These are phyloP conservation scores for Lepidium didymum DNA, from an alignment of 345 rosid species.

Conservation along the genomic window DNA sequence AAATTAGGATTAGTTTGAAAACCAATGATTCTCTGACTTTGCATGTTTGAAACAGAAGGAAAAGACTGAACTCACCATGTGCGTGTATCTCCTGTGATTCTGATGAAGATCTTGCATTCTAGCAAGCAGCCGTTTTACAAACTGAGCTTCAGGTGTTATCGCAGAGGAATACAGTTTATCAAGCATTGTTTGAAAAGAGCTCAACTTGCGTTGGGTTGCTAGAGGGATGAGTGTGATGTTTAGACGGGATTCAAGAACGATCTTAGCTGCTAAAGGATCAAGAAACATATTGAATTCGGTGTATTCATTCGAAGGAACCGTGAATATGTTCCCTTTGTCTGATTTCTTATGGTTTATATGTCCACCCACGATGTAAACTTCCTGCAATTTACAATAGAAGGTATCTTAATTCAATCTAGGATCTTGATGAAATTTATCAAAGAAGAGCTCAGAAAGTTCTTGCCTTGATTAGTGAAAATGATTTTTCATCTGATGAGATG, in stretches of 20 bases:
- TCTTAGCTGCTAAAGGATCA: conserved; percentile 78
- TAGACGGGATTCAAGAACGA: conserved; percentile 54
- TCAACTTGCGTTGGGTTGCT: conserved; percentile 41
- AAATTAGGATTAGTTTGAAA: not conserved
- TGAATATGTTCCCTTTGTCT: conserved; percentile 57
- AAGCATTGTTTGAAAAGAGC: conserved; percentile 37
- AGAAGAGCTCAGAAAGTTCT: not conserved
- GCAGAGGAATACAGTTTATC: conserved; percentile 16
- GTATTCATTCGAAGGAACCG: conserved; percentile 39
- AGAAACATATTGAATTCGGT: conserved; percentile 86
- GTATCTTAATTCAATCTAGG: not conserved
- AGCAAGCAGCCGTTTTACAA: conserved; percentile 42
- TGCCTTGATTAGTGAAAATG: conserved; percentile 53
- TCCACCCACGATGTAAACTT: conserved; percentile 78
- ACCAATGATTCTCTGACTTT: not conserved
- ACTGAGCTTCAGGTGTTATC: conserved; percentile 53
- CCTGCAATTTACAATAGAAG: conserved; percentile 35
- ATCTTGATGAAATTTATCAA: not conserved
- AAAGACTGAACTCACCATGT: conserved; percentile 39
- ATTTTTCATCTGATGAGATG: conserved; percentile 32
- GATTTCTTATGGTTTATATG: conserved; percentile 33
- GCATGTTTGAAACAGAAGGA: not conserved
- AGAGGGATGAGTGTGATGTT: conserved; percentile 72
- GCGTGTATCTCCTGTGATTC: conserved; percentile 49
- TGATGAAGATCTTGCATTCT: conserved; percentile 40